Evolutionary conservation across 345 rosid species (phyloP).

Genomic region (Ricinus communis): DNA sequence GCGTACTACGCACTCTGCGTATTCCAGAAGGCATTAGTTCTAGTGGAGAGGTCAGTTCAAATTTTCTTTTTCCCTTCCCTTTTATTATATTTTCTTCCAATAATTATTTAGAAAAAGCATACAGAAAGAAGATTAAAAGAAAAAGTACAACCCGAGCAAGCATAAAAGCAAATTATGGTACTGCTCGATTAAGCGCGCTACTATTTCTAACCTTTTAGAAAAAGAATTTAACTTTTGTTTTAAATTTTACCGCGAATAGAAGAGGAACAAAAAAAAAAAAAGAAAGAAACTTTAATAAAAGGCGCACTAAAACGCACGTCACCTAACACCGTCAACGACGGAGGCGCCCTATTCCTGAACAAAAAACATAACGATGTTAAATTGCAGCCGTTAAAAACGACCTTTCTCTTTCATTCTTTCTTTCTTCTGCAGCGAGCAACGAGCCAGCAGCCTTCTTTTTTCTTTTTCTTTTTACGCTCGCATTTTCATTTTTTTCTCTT

Average conservation of each 20-base stretch:
- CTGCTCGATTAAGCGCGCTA: background rate
- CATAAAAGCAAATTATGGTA: background rate
- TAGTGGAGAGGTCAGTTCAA: background rate
- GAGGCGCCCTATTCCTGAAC: background rate
- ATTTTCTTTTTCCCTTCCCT: background rate
- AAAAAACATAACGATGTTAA: conserved; percentile 45
- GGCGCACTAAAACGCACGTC: conserved; percentile 1
- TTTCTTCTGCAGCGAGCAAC: conserved; percentile 18
- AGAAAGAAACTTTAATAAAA: no score
- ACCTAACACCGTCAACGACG: conserved; percentile 29
- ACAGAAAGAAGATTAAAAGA: background rate
- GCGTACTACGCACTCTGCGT: conserved; percentile 57
- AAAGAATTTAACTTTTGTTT: background rate
- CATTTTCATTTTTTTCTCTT: conserved; percentile 10
- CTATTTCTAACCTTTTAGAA: background rate
- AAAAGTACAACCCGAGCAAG: background rate
- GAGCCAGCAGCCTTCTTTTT: conserved; percentile 18
- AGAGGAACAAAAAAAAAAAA: background rate
- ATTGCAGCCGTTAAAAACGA: conserved; percentile 54
- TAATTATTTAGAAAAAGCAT: background rate
- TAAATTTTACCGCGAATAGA: conserved; percentile 16
- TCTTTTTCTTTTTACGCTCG: background rate
- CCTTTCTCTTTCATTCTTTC: conserved; percentile 37
- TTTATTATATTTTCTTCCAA: background rate
- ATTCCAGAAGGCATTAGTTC: conserved; percentile 29